Evolutionary conservation across 2,329 filamentous ascomycete species (phyloP), one percentile per base, ranked within the genome.

Genomic region (Xylaria sp.): DNA sequence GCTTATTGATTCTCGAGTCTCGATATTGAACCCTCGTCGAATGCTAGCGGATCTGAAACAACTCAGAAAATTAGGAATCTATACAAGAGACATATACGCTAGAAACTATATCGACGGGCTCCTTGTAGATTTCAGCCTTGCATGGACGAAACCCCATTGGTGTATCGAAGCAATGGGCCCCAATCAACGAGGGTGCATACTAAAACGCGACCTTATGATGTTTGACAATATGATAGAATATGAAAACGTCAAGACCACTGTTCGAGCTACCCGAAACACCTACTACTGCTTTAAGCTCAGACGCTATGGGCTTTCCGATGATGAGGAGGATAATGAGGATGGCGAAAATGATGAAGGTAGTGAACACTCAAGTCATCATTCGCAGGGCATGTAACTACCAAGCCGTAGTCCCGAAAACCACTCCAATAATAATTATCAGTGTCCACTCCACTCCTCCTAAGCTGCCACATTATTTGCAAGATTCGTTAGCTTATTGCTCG

Each of bases 81-180:
- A 7, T 36, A 2, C 1, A 36, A 59, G 48, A 4, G 63, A 65
- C 33, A 28, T 65, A 46, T 60, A 54, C 33, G 63, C 55, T 15
- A 65, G 63, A 60, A 65, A 65, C 39, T 65, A 65, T 36, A 60
- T 46, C 20, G 55, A 20, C 46, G 63, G 63, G 33, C 46, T 60
- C 23, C 63, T 60, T 10, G 63, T 60, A 15, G 63, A 60, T 23
- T 60, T 60, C 15, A 65, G 63, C 55, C 9, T 60, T 54, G 63
- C 63, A 4, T 60, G 56, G 63, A 65, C 63, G 18, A 48, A 43
- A 8, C 56, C 63, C 33, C 48, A 65, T 25, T 65, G 55, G 63
- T 60, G 33, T 18, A 18, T 60, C 7, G 2, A 1, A 33, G 23
- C 18, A 8, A 46, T 59, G 33, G 55, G 63, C 2, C 46, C 46